Base-by-base conservation (phyloP, 2,329 filamentous ascomycete genomes). In the Fusarium nodosum region DNA sequence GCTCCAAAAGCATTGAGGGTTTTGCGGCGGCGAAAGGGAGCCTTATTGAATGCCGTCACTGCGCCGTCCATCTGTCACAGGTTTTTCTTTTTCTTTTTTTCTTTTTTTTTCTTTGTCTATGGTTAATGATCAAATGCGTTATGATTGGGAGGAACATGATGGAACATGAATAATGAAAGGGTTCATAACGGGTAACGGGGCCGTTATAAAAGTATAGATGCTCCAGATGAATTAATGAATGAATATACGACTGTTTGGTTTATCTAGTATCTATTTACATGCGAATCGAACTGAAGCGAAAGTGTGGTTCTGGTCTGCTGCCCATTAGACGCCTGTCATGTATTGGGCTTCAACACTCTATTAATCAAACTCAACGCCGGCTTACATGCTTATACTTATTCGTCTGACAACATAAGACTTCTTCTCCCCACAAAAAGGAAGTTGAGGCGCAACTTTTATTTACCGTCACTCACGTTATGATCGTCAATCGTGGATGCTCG, bases 231-330 rank as follows among this genome's bases (percentile, higher is more conserved):
- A 60, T 51, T 60, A 66, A 72, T 63, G 62, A 59, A 73, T 70
- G 72, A 74, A 69, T 63, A 63, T 64, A 74, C 41, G 66, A 65
- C 45, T 60, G 26, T 12, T 51, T 53, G 42, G 18, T 38, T 51
- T 51, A 53, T 70, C 50, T 69, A 68, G 54, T 68, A 68, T 71
- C 48, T 70, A 69, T 67, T 56, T 53, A 56, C 36, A 61, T 51
- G 36, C 28, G 48, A 51, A 39, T 36, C 18, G 48, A 39, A 51
- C 20, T 24, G 34, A 39, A 51, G 33, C 53, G 36, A 52, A 68
- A 52, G 30, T 33, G 41, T 45, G 50, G 31, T 39, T 22, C 30
- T 33, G 39, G 46, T 42, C n/a, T 24, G 31, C 31, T 65, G 41
- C 44, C 33, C 38, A 53, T 47, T 52, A 39, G 28, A 56, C 42